Evolutionary conservation across 2,329 filamentous ascomycete species (phyloP), one percentile per base, ranked within the genome.

Genomic region (Raffaelea albimanens): DNA sequence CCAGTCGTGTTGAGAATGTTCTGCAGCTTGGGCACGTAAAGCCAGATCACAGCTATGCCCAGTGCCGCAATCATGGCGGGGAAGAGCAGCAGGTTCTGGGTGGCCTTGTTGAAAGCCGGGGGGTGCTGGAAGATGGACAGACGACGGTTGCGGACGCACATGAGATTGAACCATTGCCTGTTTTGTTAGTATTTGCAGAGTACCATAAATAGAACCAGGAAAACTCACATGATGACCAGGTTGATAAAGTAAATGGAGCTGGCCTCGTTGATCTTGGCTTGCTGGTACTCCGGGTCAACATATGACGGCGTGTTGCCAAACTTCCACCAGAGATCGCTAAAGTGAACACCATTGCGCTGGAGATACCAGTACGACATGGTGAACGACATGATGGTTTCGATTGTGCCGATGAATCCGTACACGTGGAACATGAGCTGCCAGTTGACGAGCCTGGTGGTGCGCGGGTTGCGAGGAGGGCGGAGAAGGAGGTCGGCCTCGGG

Each of bases 231-330:
- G 43, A 90, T 80, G 2, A 91, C 85, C 20, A 91, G 67, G 50
- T 82, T 90, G 55, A 89, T 76, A 56, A 90, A 90, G 63, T 90
- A 90, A 50, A 91, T 82, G 16, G 80, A 85, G 34, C 77, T 83
- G 0, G 83, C 83, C 51, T 76, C 71, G 52, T 82, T 83, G 21
- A 84, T 65, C 52, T 76, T 71, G 23, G 67, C 61, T 0, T 64
- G 66, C 56, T 81, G 77, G 48, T 72, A 74, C 41, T 76, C 76
- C 2, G 71, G 63, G 45, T 76, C 72, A 11, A 77, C 70, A 58
- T 59, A 67, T 48, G 56, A 69, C 10, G 73, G 75, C 4, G 73
- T 56, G 3, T 63, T 57, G 44, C 81, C 81, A 58, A 85, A 87
- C 20, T 73, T 71, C 59, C 90, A 82, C 82, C 83, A 88, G 16